Conservation (phyloP, 371 early-diverging fungal genomes). For the Caulochytrium protostelioides region DNA sequence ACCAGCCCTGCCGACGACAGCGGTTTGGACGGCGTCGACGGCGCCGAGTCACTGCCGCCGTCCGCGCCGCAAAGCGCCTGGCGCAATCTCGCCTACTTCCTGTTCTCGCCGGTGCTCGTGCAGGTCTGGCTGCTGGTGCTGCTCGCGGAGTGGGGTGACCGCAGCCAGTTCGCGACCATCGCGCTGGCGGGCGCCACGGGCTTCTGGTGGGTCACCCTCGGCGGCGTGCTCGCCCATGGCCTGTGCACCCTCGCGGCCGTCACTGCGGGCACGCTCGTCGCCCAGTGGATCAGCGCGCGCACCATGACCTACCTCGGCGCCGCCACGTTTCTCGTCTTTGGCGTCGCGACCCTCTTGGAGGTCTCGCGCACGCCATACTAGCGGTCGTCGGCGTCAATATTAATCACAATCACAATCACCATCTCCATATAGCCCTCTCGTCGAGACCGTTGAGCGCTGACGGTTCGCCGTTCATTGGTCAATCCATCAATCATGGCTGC, state of each 20-base stretch:
- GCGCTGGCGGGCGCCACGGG: slow-evolving; percentile 58
- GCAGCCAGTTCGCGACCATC: slow-evolving; percentile 65
- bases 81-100: slow-evolving; percentile 3
- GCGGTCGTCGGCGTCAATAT: no score
- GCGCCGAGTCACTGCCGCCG: not conserved
- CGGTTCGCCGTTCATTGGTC: no score
- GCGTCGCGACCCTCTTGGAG: not conserved
- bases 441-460: no score
- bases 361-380: not conserved
- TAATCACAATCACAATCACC: no score
- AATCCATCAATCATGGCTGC: no score
- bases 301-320: not conserved
- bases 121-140: slow-evolving; percentile 87
- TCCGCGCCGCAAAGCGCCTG: slow-evolving; percentile 1
- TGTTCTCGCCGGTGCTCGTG: slow-evolving; percentile 72
- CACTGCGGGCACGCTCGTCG: slow-evolving; percentile 62
- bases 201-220: slow-evolving; percentile 49
- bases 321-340: not conserved
- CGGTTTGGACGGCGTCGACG: not conserved
- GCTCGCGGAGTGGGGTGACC: slow-evolving; percentile 93
- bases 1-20: slow-evolving; percentile 3
- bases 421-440: no score
- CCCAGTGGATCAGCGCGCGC: not conserved
- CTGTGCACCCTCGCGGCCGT: slow-evolving; percentile 80
- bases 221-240: slow-evolving; percentile 69